Evolutionary conservation across 2,329 filamentous ascomycete species (phyloP).

Genomic region (Massarina eburnea): DNA sequence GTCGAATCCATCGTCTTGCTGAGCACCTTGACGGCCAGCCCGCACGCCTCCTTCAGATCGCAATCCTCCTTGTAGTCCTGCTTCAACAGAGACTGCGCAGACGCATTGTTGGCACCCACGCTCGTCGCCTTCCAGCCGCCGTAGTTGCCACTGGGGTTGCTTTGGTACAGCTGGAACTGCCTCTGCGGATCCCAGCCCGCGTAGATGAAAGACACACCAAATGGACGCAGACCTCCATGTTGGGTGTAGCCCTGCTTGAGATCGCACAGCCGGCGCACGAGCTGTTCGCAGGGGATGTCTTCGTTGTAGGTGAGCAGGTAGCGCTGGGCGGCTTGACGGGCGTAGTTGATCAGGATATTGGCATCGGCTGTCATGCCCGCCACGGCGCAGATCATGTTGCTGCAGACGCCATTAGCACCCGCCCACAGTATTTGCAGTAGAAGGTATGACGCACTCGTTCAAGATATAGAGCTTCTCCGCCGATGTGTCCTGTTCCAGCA

Average conservation of each 20-base stretch:
- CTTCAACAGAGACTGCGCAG: slow-evolving; percentile 94
- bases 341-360: slow-evolving; percentile 99
- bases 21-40: slow-evolving; percentile 95
- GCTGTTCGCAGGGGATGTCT: slow-evolving; percentile 98
- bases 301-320: slow-evolving; percentile 99
- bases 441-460: slow-evolving; percentile 97
- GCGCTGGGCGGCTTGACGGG: slow-evolving; percentile 91
- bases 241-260: slow-evolving; percentile 99
- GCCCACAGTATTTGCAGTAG: slow-evolving; percentile 30
- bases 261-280: slow-evolving; percentile 94
- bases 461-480: slow-evolving; percentile 99
- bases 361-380: slow-evolving; percentile 99
- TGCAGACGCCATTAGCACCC: too few species aligned
- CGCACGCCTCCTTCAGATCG: slow-evolving; percentile 92
- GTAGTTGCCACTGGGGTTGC: slow-evolving; percentile 98
- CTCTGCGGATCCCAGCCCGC: slow-evolving; percentile 95
- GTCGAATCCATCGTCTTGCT: slow-evolving; percentile 99
- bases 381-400: slow-evolving; percentile 99
- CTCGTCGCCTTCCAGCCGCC: slow-evolving; percentile 99
- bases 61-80: slow-evolving; percentile 99
- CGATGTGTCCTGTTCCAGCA: slow-evolving; percentile 98
- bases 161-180: slow-evolving; percentile 98
- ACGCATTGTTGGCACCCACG: slow-evolving; percentile 96
- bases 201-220: slow-evolving; percentile 99
- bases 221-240: slow-evolving; percentile 95